A percentile compares a stretch with the other conserved stretches of the same genome.
phyloP scores from a whole-genome alignment of 169 alveolate genomes.

The Cryptosporidium tyzzeri region DNA sequence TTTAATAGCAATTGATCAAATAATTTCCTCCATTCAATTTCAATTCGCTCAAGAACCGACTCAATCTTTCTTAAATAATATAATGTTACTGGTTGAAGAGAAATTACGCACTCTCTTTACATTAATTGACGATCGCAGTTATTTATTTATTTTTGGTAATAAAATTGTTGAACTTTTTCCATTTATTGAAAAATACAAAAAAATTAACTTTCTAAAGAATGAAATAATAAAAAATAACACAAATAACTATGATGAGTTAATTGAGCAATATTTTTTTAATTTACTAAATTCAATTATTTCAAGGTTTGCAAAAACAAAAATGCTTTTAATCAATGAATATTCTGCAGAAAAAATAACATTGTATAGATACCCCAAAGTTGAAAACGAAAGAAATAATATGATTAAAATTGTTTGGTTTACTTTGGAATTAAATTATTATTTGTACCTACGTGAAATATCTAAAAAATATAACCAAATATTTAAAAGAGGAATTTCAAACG shows the following conservation, averaged over 20 bases:
- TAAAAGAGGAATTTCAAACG: conserved; percentile 18
- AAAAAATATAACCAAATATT: not conserved
- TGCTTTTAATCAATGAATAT: conserved; percentile 16
- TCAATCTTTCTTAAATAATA: not conserved
- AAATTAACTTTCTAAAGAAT: not conserved
- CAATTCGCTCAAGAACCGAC: conserved; percentile 1
- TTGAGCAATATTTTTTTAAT: conserved; percentile 10
- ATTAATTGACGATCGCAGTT: conserved; percentile 35
- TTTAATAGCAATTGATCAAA: conserved; percentile 42
- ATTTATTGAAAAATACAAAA: not conserved
- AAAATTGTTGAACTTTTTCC: conserved; percentile 5
- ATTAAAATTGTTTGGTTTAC: conserved; percentile 16
- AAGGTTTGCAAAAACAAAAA: conserved; percentile 17
- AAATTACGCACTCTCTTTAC: not conserved
- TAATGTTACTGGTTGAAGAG: conserved; percentile 19
- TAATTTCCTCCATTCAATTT: conserved; percentile 10
- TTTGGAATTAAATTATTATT: conserved; percentile 13
- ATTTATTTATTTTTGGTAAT: conserved; percentile 10
- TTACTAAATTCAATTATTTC: conserved; percentile 8
- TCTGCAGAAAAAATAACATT: not conserved
- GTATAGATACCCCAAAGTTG: conserved; percentile 10
- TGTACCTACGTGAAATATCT: not conserved
- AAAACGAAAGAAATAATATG: not conserved
- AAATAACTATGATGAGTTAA: not conserved
- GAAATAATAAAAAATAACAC: not conserved